Percentiles rank a stretch among this genome's conserved stretches.
Conservation (phyloP, 2,329 filamentous ascomycete species). For the Parafenestella ontariensis region DNA sequence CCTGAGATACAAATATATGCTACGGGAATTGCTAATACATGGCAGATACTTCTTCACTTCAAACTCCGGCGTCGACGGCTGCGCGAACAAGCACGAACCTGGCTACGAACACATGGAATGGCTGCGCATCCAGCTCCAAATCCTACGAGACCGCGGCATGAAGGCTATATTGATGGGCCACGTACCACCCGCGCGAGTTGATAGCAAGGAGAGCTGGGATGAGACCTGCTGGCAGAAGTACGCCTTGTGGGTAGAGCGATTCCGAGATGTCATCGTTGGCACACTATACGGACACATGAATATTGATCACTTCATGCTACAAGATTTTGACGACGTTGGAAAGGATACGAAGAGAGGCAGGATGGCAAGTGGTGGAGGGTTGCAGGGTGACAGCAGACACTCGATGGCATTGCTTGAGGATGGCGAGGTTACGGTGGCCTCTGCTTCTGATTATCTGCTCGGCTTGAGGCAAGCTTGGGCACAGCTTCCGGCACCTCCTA, state of each 20-base stretch:
- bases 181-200: conserved; percentile 86
- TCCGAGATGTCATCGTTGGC: conserved; percentile 84
- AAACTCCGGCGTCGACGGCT: conserved; percentile 93
- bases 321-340: conserved; percentile 80
- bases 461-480: conserved; percentile 82
- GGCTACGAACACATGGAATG: conserved; percentile 97
- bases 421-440: conserved; percentile 66
- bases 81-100: conserved; percentile 77
- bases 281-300: conserved; percentile 96
- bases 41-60: conserved; percentile 85
- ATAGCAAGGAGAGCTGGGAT: conserved; percentile 88
- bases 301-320: conserved; percentile 93
- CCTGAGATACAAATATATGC: neutral
- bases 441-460: conserved; percentile 79
- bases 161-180: conserved; percentile 96
- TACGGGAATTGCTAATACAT: neutral
- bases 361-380: conserved; percentile 43
- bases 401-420: conserved; percentile 36
- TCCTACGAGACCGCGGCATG: conserved; percentile 82
- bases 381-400: conserved; percentile 53
- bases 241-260: conserved; percentile 86
- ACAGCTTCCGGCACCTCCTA: conserved; percentile 64
- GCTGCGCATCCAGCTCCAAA: conserved; percentile 86
- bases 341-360: conserved; percentile 58
- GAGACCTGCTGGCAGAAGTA: conserved; percentile 99